Evolutionary conservation across 371 early-diverging fungal species (phyloP), one percentile per base, ranked within the genome.

Genomic region (Rhizomucor miehei): DNA sequence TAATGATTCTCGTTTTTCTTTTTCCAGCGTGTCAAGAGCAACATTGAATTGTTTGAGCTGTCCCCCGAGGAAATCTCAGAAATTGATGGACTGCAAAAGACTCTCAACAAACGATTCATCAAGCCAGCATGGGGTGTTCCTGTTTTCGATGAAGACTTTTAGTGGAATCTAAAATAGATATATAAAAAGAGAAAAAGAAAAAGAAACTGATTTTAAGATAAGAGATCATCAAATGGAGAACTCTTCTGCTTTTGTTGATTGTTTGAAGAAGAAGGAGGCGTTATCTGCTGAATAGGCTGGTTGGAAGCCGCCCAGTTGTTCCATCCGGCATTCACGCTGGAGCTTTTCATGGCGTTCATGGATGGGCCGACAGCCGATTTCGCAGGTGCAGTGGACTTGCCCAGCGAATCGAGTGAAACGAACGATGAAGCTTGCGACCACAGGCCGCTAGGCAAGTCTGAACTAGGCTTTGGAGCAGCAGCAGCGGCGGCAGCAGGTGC

Each of bases 361-460:
- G 84, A 84, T 14, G 79, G 79, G 0, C 81, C 84, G 11, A 55
- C 24, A 34, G 71, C 52, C 41, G 65, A 59, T 63, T 73, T 74
- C 21, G 58, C 56, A 19, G 55, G 60, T 1, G 60, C 55, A 36
- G 54, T 52, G n/a, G 60, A 57, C 54, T 79, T 80, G 44, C 84
- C 84, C 9, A 84, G 64, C 3, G 80, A 81, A 56, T 84, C 84
- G 29, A 84, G 51, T 5, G 78, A 76, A 8, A 84, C 77, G 60
- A 84, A 69, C 41, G 68, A 63, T 1, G 80, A 81, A 1, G 81
- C 84, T 51, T 75, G 77, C 0, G 84, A 74, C 84, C 84, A 84
- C 10, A 82, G 76, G 37, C 78, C 78, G 25, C 67, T 64, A 14
- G 73, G 70, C 40, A 65, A 39, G 12, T 53, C 55, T 9, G 21